Percentiles rank a stretch among this genome's conserved stretches.
These are phyloP conservation scores for Hypsizygus ulmarius DNA, from an alignment of 1,284 basidiomycete genomes.

Conservation along the genomic window DNA sequence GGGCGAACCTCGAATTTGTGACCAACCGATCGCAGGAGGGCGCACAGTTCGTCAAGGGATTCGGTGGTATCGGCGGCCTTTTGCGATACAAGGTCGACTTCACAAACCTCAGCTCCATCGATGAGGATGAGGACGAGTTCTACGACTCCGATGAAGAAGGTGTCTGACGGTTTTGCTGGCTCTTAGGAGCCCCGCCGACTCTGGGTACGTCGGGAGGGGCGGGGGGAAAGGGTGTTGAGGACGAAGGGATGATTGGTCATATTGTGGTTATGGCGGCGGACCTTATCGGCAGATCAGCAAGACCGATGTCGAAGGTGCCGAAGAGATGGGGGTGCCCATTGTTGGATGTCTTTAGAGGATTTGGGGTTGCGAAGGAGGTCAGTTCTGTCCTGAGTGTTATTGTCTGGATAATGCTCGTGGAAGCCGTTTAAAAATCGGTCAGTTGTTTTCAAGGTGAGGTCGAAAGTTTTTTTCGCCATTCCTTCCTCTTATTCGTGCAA, in stretches of 20 bases:
- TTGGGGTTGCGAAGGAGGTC: constrained; percentile 8
- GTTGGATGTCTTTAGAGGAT: constrained; percentile 1
- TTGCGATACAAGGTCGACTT: constrained; percentile 97
- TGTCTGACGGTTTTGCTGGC: constrained; percentile 82
- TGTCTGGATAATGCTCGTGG: constrained; percentile 8
- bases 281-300: background rate
- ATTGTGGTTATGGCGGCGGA: constrained; percentile 1
- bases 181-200: constrained; percentile 68
- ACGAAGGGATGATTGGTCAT: background rate
- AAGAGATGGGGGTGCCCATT: constrained; percentile 4
- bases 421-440: constrained; percentile 10
- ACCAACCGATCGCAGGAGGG: constrained; percentile 95
- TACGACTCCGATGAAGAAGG: constrained; percentile 72
- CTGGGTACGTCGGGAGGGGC: constrained; percentile 60
- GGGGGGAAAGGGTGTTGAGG: constrained; percentile 35
- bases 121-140: constrained; percentile 83
- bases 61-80: constrained; percentile 96
- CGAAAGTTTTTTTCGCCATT: background rate
- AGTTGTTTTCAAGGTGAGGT: constrained; percentile 8
- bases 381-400: constrained; percentile 8
- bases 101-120: constrained; percentile 67
- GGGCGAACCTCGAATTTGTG: constrained; percentile 89
- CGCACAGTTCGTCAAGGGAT: constrained; percentile 97
- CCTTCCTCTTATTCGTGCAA: background rate
- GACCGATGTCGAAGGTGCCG: background rate